Evolutionary conservation across 2,329 filamentous ascomycete genomes (phyloP).

Genomic region (Ceratocystis lukuohia): DNA sequence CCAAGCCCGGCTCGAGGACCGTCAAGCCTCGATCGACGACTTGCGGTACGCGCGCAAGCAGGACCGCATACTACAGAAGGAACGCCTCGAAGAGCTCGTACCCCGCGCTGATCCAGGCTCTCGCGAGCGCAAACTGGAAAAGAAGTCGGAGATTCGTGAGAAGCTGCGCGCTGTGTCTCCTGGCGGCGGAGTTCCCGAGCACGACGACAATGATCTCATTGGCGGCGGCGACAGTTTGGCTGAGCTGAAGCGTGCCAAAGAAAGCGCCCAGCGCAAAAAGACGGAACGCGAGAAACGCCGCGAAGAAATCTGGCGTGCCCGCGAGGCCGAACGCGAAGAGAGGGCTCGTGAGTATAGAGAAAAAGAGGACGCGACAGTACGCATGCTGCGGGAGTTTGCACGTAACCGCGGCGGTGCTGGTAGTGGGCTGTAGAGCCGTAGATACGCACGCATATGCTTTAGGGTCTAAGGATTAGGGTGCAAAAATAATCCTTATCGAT

Average conservation of each 20-base stretch:
- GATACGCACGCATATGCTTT: not conserved
- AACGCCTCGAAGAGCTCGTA: conserved; percentile 63
- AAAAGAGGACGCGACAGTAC: conserved; percentile 75
- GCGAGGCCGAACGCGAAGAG: conserved; percentile 68
- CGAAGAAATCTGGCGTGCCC: conserved; percentile 66
- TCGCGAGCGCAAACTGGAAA: conserved; percentile 74
- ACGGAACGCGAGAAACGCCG: conserved; percentile 69
- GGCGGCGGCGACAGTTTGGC: conserved; percentile 52
- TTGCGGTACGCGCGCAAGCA: conserved; percentile 48
- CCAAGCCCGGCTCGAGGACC: conserved; percentile 39
- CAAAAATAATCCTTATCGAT: conserved; percentile 3
- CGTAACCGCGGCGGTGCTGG: conserved; percentile 36
- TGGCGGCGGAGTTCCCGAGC: conserved; percentile 40
- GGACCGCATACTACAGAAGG: conserved; percentile 55
- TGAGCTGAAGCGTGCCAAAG: conserved; percentile 55
- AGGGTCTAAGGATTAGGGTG: not conserved
- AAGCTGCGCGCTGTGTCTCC: conserved; percentile 60
- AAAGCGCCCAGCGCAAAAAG: conserved; percentile 57
- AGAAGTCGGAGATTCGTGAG: conserved; percentile 58
- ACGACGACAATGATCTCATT: conserved; percentile 65
- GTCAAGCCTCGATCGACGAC: conserved; percentile 33
- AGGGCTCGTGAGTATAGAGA: conserved; percentile 52
- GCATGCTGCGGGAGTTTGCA: conserved; percentile 65
- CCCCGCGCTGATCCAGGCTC: conserved; percentile 75
- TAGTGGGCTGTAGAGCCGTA: conserved; percentile 29